Evolutionary conservation across 139 green algal species (phyloP), one percentile per base, ranked within the genome.

Genomic region (Axilococcus clingmanii): DNA sequence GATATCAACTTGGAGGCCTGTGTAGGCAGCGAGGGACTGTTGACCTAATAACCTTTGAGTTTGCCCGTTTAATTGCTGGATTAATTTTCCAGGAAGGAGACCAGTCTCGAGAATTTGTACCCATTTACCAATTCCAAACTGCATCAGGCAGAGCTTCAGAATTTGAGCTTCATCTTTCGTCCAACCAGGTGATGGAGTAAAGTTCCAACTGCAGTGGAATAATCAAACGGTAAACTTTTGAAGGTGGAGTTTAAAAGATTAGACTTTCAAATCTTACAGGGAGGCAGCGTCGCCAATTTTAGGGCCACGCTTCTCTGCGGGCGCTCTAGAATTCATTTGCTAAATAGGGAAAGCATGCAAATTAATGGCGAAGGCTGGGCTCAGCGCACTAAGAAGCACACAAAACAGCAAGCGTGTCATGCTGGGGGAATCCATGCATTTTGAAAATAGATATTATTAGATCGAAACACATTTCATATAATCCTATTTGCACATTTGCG

Each of bases 21-120:
- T 74, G 52, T 64, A 68, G 22, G 65, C 81, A 51, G 72, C 78
- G 27, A 96, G 40, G 5, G 74, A 87, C 48, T 95, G 87, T 62
- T 95, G 83, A 5, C 85, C 87, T 19, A 94, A 68, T 12, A 96
- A 55, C 0, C 87, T 68, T 58, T 95, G 85, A 5, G 85, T 92
- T 43, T 92, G 83, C 24, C 83, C 81, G 57, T 89, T 87, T 5
- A 95, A 66, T 68, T 94, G 87, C 63, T 93, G 82, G 17, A 93
- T 88, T 4, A 88, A 29, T 61, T 95, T 95, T 30, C 87, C 85
- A 3, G 87, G 82, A 28, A 95, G 68, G 36, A 89, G 55, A 17
- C 84, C 83, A 3, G 63, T 81, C n/a, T 80, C 74, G 36, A 86
- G 54, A 31, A 96, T 94, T 38, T 85, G 61, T 11, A 85, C 49